Percentiles rank a stretch among this genome's conserved stretches.
phyloP scores from a whole-genome alignment of 768 basidiomycete genomes.

The Mycena alexandri region DNA sequence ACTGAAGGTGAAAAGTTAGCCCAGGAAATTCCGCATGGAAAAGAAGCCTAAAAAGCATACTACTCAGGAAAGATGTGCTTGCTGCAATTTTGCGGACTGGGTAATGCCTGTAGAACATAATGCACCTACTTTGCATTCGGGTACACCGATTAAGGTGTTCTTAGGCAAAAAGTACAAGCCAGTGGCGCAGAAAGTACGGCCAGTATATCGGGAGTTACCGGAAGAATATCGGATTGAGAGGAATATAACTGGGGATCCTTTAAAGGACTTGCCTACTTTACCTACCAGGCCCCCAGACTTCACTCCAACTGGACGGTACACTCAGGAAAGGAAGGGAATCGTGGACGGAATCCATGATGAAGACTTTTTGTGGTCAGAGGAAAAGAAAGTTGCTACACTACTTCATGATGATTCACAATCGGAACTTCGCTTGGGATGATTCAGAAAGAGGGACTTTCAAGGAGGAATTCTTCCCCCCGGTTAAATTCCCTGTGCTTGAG shows the following conservation, averaged over 20 bases:
- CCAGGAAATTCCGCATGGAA: too few species aligned
- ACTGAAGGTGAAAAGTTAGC: too few species aligned
- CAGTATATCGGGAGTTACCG: neutral
- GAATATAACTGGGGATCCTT: conserved; percentile 3
- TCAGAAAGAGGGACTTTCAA: neutral
- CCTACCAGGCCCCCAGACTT: neutral
- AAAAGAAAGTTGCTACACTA: conserved; percentile 40
- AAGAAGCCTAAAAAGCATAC: too few species aligned
- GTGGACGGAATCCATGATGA: conserved; percentile 36
- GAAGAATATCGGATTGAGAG: neutral
- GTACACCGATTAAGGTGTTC: neutral
- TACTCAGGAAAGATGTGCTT: too few species aligned
- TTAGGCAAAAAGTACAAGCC: conserved; percentile 10
- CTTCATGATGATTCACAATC: conserved; percentile 38
- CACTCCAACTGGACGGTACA: neutral
- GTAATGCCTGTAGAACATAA: neutral
- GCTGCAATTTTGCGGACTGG: too few species aligned
- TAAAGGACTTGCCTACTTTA: neutral
- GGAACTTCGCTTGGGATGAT: conserved; percentile 1
- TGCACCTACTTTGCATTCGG: neutral
- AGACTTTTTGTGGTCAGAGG: conserved; percentile 42
- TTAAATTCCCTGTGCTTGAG: conserved; percentile 37
- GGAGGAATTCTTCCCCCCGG: conserved; percentile 4
- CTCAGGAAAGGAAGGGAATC: conserved; percentile 17
- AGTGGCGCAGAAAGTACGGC: conserved; percentile 5